Evolutionary conservation across 2,329 filamentous ascomycete species (phyloP), one percentile per base, ranked within the genome.

Genomic region (Emergomyces orientalis): DNA sequence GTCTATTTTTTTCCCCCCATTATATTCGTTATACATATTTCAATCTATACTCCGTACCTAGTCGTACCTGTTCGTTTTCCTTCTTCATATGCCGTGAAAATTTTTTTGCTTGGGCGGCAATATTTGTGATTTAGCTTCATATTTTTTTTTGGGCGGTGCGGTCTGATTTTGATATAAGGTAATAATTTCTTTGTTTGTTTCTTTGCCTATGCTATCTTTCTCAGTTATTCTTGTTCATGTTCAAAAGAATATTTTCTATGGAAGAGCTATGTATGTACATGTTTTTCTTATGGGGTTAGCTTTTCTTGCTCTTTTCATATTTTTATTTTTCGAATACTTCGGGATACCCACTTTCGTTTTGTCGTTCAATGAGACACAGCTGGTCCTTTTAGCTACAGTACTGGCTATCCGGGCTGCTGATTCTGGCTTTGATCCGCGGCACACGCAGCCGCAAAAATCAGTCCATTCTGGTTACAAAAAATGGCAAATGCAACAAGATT

Each of bases 11-110:
- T 11, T 22, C 22, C 2, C 3, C 13, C 43, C 43, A 22, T 58
- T 30, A 58, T 58, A 32, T 58, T 58, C 39, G 22, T 32, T 58
- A 43, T 58, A 58, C 56, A 58, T 43, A 58, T 58, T 58, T 2
- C 30, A 37, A 45, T 45, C 22, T 39, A 55, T 55, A 55, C 25
- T 39, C 17, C 27, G 4, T 55, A 58, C 14, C 14, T 45, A 32
- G 14, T 45, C 27, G 34, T 57, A 27, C 19, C 25, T 27, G 32
- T 58, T 39, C 14, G 13, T 32, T 58, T 58, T 3, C 3, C 4
- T 32, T 43, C 19, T 27, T 45, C 25, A 17, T 43, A 6, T 8
- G 13, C 39, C 14, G 45, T 52, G 13, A 52, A 17, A 30, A 30
- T 17, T 19, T 27, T 43, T 43, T 22, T 25, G 37, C 55, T 43